phyloP scores from a whole-genome alignment of 495 filamentous ascomycete species.

The Penicillium arizonense region DNA sequence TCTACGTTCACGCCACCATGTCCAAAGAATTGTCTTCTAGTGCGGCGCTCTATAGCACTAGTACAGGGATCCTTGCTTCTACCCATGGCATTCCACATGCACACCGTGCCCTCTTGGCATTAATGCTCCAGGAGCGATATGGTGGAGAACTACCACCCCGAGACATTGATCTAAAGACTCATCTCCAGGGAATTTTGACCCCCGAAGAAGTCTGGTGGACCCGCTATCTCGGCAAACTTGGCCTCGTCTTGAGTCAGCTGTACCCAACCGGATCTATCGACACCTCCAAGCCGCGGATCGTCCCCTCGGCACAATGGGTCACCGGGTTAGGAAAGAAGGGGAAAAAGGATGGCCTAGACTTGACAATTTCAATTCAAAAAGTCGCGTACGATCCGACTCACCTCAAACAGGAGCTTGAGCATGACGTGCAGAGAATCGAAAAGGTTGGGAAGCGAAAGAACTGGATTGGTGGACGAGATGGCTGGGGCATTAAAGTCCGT shows the following conservation, averaged over 20 bases:
- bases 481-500: constrained; percentile 31
- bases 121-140: constrained; percentile 77
- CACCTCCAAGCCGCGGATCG: constrained; percentile 26
- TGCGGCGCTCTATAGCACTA: constrained; percentile 69
- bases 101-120: constrained; percentile 65
- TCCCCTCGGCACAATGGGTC: constrained; percentile 25
- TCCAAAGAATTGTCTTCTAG: constrained; percentile 56
- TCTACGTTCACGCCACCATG: constrained; percentile 49
- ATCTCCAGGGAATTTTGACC: constrained; percentile 46
- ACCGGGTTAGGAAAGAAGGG: constrained; percentile 25
- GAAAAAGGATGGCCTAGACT: constrained; percentile 23
- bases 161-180: constrained; percentile 46
- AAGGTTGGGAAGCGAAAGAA: constrained; percentile 37
- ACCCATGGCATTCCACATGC: constrained; percentile 72
- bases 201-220: constrained; percentile 58
- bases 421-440: constrained; percentile 24
- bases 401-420: constrained; percentile 27
- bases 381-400: constrained; percentile 27
- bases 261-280: constrained; percentile 30
- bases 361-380: constrained; percentile 28
- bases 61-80: constrained; percentile 61
- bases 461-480: constrained; percentile 32
- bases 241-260: constrained; percentile 23
- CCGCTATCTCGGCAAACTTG: constrained; percentile 53
- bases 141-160: constrained; percentile 59